A percentile compares a stretch with the other conserved stretches of the same genome.
Evolutionary conservation across 2,329 filamentous ascomycete species (phyloP).

Genomic region (Diaporthe eres): DNA sequence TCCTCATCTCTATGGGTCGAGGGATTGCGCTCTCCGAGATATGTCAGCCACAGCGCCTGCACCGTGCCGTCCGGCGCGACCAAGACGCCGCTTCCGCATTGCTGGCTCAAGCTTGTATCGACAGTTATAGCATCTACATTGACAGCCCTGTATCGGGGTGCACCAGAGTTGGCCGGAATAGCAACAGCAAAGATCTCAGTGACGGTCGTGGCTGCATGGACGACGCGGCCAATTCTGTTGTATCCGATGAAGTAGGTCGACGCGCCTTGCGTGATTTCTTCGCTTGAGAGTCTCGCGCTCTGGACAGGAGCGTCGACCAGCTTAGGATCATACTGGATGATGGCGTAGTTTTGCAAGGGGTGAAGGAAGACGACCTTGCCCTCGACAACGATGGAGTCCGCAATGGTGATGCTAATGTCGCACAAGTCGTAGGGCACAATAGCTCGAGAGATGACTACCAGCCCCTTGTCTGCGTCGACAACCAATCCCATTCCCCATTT

Average conservation of each 20-base stretch:
- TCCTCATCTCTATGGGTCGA: slow-evolving; percentile 69
- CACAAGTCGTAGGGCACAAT: slow-evolving; percentile 95
- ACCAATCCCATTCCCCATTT: slow-evolving; percentile 97
- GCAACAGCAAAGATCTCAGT: slow-evolving; percentile 98
- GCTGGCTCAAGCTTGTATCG: slow-evolving; percentile 89
- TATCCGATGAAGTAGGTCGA: slow-evolving; percentile 98
- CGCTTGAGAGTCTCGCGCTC: slow-evolving; percentile 85
- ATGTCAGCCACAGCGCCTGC: slow-evolving; percentile 96
- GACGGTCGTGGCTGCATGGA: slow-evolving; percentile 93
- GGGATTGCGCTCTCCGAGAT: slow-evolving; percentile 79
- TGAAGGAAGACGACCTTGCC: slow-evolving; percentile 97
- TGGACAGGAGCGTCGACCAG: slow-evolving; percentile 95
- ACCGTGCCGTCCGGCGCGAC: slow-evolving; percentile 92
- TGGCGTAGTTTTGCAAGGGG: slow-evolving; percentile 95
- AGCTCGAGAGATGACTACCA: slow-evolving; percentile 93
- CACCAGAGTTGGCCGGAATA: slow-evolving; percentile 89
- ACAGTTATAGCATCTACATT: slow-evolving; percentile 98
- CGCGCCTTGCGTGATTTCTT: slow-evolving; percentile 91
- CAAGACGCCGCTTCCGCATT: slow-evolving; percentile 94
- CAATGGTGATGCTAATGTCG: slow-evolving; percentile 95
- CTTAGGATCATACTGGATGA: slow-evolving; percentile 93
- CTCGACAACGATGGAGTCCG: slow-evolving; percentile 94
- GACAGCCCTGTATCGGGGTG: slow-evolving; percentile 92
- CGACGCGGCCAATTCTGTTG: slow-evolving; percentile 94
- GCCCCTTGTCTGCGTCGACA: slow-evolving; percentile 95